Base-by-base conservation (phyloP, 163 green algal genomes). In the Coccomyxa subellipsoidea region DNA sequence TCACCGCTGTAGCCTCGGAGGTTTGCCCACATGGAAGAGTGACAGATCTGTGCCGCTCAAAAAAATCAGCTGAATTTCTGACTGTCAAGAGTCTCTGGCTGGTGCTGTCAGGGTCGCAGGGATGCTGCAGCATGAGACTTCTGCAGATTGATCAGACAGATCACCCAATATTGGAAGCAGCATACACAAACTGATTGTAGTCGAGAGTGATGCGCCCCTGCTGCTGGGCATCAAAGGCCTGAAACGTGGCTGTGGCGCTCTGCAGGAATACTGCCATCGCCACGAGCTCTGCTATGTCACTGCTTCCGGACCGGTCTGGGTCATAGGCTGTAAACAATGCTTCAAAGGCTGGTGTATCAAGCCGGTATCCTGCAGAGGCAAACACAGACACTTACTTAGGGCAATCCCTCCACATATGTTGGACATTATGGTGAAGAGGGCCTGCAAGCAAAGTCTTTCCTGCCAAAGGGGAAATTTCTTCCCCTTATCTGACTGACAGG, bases 201-300 rank as follows among this genome's bases (percentile, higher is more conserved):
- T 36, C 31, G 18, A 38, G 7, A 75, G 31, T 36, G 31, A 75
- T 75, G 69, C 69, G 69, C 21, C 69, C 69, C 69, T 75, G 69
- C 69, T 23, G n/a, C n/a, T 75, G 69, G 18, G 21, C 1, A 75
- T 75, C n/a, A 75, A 75, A 75, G n/a, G n/a, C 69, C 69, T 75
- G 31, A 36, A 75, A 36, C 21, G 69, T 38, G n/a, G 31, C n/a
- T 38, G 3, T 75, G 69, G n/a, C n/a, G 69, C 31, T 15, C 69
- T 75, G 69, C 69, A 75, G 69, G 4, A 38, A 34, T 21, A 75
- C 69, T 75, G 69, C 27, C 69, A 34, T 75, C 15, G 31, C 69
- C 4, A 34, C n/a, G 69, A 38, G 69, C n/a, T 34, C 69, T 15
- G n/a, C 31, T 0, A 36, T 38, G 31, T 34, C 69, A 37, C 2